Evolutionary conservation across 2,329 filamentous ascomycete genomes (phyloP), one percentile per base, ranked within the genome.

Genomic region (Orbilia ellipsospora): DNA sequence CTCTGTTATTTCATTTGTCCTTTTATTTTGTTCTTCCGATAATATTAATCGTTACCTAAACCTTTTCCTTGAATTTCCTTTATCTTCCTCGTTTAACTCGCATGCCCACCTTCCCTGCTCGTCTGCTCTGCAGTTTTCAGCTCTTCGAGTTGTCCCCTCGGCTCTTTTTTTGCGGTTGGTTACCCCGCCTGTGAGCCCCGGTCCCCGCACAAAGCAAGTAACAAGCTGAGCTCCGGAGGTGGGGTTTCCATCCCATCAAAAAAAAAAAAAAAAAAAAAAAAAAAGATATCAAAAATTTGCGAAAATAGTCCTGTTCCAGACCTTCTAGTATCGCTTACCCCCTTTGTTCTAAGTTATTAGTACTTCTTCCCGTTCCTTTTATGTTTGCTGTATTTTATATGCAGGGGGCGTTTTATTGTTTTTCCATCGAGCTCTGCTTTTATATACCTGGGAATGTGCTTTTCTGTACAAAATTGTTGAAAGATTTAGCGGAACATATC

Each of bases 131-230:
- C 55, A 59, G 31, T 8, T 44, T 23, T 16, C 15, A 57, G 54
- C 12, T 20, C 13, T 23, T 59, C 16, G 15, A 52, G 62, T 8
- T 68, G 28, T 61, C 12, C 13, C 12, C 45, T 57, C 57, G 51
- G 57, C 51, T 52, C 26, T 20, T 52, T 55, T 31, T 45, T 13
- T 20, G 2, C 2, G 2, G 23, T 2, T 23, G 23, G 23, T 23
- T 69, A 69, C 66, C 66, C 66, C 57, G 66, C 66, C 57, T 63
- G 42, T 10, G 42, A 50, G 23, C 57, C 59, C 66, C 50, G 66
- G 54, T 55, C 66, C 66, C 55, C 66, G 16, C 48, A 44, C 5
- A 36, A 36, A 23, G 23, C 23, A 23, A 23, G 23, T 23, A 23
- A 10, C 31, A 36, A 36, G 23, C 50, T 62, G 51, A 70, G 59